Base-by-base conservation (phyloP, 2,329 filamentous ascomycete genomes). In the Amphichorda felina region DNA sequence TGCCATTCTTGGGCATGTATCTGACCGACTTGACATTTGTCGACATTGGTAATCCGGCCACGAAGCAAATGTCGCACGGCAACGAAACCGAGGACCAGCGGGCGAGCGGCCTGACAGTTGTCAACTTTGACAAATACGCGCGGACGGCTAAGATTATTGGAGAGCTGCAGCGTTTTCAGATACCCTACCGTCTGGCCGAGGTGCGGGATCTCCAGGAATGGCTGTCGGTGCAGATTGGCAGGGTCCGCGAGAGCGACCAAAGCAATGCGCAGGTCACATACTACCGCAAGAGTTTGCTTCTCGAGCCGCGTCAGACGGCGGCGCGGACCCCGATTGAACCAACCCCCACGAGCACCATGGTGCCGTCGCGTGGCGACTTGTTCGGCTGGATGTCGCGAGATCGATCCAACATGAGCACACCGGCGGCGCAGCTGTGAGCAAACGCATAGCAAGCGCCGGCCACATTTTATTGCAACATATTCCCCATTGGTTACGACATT, bases 121-220 rank as follows among this genome's bases (percentile, higher is more conserved):
- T 98, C 68, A 98, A 98, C 60, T 96, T 95, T 49, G 89, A 96
- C 66, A 96, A 96, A 62, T 87, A 96, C 55, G 82, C 79, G 48
- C 85, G 87, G 46, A 96, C 88, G 3, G 88, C 89, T 31, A 91
- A 88, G 59, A 93, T 96, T 51, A 94, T 98, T 48, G 84, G 85
- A 43, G 89, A 96, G 48, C 72, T 98, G 7, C 91, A 98, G 56
- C 80, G 88, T 14, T 96, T 96, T 64, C 91, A 98, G 59, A 84
- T 94, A 15, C 86, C 88, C 0, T 96, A 96, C 55, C 75, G 81
- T 6, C 71, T 98, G 14, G 72, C 72, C 2, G 82, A 91, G 50
- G 67, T 96, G 4, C 76, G 83, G 1, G 89, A 96, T 48, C 71
- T 98, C 54, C 89, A 96, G 54, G 80, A 89, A 17, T 98, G 89